These are phyloP conservation scores for Tylopilus rubrobrunneus DNA, from an alignment of 768 basidiomycete genomes.

Conservation along the genomic window DNA sequence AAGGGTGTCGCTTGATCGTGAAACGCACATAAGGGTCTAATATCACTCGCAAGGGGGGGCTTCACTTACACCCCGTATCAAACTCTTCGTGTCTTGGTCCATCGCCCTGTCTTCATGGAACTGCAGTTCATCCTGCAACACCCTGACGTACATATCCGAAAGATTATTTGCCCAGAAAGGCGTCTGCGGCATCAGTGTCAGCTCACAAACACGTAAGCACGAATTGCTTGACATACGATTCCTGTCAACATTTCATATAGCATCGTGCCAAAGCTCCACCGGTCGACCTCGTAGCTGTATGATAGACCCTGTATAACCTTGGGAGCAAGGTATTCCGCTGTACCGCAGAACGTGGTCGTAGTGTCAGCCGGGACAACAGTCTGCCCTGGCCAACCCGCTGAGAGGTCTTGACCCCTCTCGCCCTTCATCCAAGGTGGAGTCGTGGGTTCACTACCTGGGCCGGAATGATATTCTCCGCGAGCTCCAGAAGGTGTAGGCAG, in stretches of 20 bases:
- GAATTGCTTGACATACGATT: conserved; percentile 50
- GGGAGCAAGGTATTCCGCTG: conserved; percentile 95
- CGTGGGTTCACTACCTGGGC: conserved; percentile 37
- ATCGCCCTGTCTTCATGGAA: conserved; percentile 91
- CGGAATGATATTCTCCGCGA: conserved; percentile 52
- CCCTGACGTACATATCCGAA: conserved; percentile 91
- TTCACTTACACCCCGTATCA: conserved; percentile 86
- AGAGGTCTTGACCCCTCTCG: conserved; percentile 51
- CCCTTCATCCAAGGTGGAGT: conserved; percentile 79
- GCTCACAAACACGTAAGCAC: conserved; percentile 10
- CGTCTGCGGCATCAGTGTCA: conserved; percentile 48
- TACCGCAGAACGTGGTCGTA: conserved; percentile 89
- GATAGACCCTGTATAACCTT: conserved; percentile 91
- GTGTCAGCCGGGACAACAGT: conserved; percentile 47
- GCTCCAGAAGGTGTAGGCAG: conserved; percentile 57
- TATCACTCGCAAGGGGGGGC: background rate
- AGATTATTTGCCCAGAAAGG: conserved; percentile 93
- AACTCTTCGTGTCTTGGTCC: conserved; percentile 91
- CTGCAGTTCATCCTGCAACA: conserved; percentile 83
- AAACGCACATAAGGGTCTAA: conserved; percentile 10
- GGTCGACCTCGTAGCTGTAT: conserved; percentile 94
- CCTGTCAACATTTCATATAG: conserved; percentile 96
- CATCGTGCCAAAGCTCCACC: conserved; percentile 99
- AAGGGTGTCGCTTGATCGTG: conserved; percentile 83
- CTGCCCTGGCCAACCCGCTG: conserved; percentile 56